phyloP scores from a whole-genome alignment of 176 grass and related monocot species.

The Metroxylon sagu region DNA sequence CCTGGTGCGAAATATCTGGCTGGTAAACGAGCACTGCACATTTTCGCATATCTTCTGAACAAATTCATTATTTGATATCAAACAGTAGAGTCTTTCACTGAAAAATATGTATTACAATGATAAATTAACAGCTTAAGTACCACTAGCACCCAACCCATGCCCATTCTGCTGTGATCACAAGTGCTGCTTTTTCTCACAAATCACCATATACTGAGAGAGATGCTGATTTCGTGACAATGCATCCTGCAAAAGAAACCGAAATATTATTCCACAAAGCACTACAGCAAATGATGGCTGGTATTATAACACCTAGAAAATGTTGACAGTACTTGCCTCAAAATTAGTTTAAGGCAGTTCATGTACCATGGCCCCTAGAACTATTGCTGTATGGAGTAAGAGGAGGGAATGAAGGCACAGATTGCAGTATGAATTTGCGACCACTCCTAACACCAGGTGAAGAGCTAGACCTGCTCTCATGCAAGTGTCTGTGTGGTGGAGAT shows the following conservation, averaged over 20 bases:
- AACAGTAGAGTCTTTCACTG: no score
- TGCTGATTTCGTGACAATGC: background rate
- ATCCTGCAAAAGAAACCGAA: background rate
- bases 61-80: no score
- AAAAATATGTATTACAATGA: no score
- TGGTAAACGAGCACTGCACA: no score
- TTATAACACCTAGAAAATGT: no score
- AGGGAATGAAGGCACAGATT: slow-evolving; percentile 27
- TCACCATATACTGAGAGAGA: no score
- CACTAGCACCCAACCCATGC: background rate
- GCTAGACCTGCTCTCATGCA: slow-evolving; percentile 2
- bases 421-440: slow-evolving; percentile 23
- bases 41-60: no score
- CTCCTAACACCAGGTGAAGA: slow-evolving; percentile 15
- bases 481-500: slow-evolving; percentile 15
- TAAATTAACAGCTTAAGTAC: background rate
- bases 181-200: no score
- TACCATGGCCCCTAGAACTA: slow-evolving; percentile 5
- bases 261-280: background rate
- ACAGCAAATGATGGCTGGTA: background rate
- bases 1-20: no score
- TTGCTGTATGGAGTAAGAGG: slow-evolving; percentile 27
- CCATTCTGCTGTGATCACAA: background rate
- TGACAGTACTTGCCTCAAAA: background rate
- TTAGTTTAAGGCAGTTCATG: background rate